Conservation (phyloP, 345 rosid species). For the Sonneratia caseolaris region DNA sequence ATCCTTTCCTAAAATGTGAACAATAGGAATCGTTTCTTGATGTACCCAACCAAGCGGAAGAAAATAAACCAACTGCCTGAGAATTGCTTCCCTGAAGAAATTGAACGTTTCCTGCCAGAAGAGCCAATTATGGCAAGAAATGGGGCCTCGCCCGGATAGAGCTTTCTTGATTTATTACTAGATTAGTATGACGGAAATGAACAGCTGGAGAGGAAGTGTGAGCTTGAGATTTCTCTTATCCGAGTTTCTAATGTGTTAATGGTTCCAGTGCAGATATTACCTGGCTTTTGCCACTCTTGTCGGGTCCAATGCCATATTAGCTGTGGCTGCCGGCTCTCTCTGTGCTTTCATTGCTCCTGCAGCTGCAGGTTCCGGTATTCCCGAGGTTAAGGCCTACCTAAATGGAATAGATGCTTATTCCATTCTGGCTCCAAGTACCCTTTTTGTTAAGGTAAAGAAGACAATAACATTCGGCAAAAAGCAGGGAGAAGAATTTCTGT, state of each 20-base stretch:
- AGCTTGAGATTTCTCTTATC: not conserved
- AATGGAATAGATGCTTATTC: slow-evolving; percentile 38
- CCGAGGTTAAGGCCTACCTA: slow-evolving; percentile 48
- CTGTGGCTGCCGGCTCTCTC: slow-evolving; percentile 26
- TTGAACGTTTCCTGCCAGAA: not conserved
- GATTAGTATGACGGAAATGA: too few species aligned
- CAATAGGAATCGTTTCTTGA: too few species aligned
- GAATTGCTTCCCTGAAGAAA: too few species aligned
- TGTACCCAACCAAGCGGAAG: too few species aligned
- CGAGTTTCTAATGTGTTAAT: slow-evolving; percentile 6
- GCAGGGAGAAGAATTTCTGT: not conserved
- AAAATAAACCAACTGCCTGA: too few species aligned
- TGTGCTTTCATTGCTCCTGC: slow-evolving; percentile 39
- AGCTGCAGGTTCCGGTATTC: slow-evolving; percentile 45
- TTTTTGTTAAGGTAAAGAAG: slow-evolving; percentile 35
- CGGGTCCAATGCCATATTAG: slow-evolving; percentile 27
- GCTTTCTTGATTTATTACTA: too few species aligned
- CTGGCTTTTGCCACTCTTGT: slow-evolving; percentile 25
- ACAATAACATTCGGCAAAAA: not conserved
- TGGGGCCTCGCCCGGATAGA: too few species aligned
- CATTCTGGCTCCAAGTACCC: slow-evolving; percentile 35
- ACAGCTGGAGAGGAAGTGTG: not conserved
- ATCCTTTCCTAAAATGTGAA: too few species aligned
- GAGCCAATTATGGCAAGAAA: too few species aligned
- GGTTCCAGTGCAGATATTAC: slow-evolving; percentile 28